Conservation (phyloP, 495 filamentous ascomycete genomes). For the Lasiosphaeris hirsuta region DNA sequence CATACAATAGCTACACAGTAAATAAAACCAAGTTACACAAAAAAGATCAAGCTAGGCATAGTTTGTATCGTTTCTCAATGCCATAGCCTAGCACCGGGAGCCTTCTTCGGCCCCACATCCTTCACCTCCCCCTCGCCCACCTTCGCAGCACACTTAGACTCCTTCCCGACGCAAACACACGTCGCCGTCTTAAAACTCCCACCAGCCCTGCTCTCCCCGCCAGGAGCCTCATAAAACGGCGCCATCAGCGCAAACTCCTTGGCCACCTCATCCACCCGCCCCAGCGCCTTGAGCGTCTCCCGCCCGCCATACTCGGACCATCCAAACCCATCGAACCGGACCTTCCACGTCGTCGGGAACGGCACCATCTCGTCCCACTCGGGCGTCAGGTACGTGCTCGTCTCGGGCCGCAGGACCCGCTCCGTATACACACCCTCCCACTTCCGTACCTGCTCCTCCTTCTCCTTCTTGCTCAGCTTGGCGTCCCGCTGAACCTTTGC, state of each 20-base stretch:
- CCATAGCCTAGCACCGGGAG: no score
- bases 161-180: not conserved
- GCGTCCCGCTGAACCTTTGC: not conserved
- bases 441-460: not conserved
- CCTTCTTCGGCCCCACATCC: not conserved
- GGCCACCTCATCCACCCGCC: not conserved
- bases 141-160: not conserved
- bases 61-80: no score
- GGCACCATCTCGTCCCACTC: conserved; percentile 21
- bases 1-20: no score
- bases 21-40: no score
- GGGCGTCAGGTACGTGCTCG: conserved; percentile 17
- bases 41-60: no score
- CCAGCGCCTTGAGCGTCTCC: not conserved
- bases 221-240: conserved; percentile 12
- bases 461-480: not conserved
- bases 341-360: conserved; percentile 21
- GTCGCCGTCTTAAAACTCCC: not conserved
- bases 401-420: conserved; percentile 4
- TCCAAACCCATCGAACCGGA: conserved; percentile 17
- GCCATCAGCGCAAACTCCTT: conserved; percentile 10
- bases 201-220: conserved; percentile 1
- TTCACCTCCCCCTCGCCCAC: not conserved
- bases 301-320: conserved; percentile 12
- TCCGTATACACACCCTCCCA: not conserved